Base-by-base conservation (phyloP, 768 basidiomycete genomes). In the Pisolithus sp. region DNA sequence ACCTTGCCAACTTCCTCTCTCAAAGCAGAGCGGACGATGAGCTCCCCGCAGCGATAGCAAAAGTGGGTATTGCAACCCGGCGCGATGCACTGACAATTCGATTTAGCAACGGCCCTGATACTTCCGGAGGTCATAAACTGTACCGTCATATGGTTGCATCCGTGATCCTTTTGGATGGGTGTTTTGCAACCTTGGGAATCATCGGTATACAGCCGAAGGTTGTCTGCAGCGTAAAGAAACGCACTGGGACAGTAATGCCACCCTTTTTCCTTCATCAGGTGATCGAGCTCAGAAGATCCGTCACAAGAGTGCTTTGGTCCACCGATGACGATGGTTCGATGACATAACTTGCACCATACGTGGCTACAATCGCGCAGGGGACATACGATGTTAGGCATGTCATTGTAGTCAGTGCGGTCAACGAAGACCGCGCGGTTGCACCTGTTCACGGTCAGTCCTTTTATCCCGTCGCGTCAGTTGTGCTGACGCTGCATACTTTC, bases 161-260 rank as follows among this genome's bases (percentile, higher is more conserved):
- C 81, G 15, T 63, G 64, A 8, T 70, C 69, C 57, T 79, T 83
- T 50, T 69, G 73, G 18, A 79, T 74, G 4, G 79, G 75, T 9
- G 79, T 77, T 46, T 53, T 62, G 55, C 77, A 78, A 31, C 71
- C 76, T 76, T 53, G 15, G 9, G 7, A 36, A 17, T 26, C 17
- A 21, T 13, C 31, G 5, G 28, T 48, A 37, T 54, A 24, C 39
- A 15, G 30, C 18, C 8, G 17, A 15, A 4, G 42, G 18, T 24
- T 12, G 13, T 10, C 8, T 12, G 26, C 26, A 42, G 9, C 20
- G 30, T 24, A 23, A 23, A 50, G 36, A n/a, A 9, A 56, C 71
- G 46, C 57, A 71, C 83, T 79, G 53, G 84, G 80, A 60, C 85
- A 86, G 48, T 75, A 73, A 53, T 78, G 80, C 84, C 83, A 85